phyloP scores from a whole-genome alignment of 169 alveolate genomes.

The Perkinsus olseni region DNA sequence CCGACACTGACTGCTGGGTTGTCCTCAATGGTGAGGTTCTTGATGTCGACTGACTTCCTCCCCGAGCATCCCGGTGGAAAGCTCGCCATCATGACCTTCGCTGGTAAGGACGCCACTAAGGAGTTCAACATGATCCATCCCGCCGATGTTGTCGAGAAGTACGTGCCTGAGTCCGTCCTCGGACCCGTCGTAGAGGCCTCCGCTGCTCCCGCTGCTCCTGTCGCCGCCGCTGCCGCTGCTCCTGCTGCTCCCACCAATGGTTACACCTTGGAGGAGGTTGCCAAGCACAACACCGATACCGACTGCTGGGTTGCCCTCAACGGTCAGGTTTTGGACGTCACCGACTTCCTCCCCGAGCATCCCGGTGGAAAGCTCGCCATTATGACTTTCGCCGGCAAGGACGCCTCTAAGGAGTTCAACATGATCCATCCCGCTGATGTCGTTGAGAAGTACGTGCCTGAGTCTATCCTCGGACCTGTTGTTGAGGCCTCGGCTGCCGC shows the following conservation, averaged over 20 bases:
- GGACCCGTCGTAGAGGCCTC: background rate
- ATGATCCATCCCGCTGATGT: conserved; percentile 35
- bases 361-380: conserved; percentile 24
- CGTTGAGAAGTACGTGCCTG: conserved; percentile 29
- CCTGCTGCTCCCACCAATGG: background rate
- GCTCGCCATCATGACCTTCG: conserved; percentile 39
- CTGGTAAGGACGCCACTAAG: conserved; percentile 43
- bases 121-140: conserved; percentile 33
- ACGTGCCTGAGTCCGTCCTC: conserved; percentile 17
- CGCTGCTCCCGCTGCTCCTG: background rate
- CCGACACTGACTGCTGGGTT: conserved; percentile 49
- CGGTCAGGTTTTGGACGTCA: conserved; percentile 44
- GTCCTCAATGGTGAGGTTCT: conserved; percentile 45
- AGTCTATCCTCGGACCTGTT: conserved; percentile 8
- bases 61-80: conserved; percentile 60
- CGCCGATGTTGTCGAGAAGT: conserved; percentile 30
- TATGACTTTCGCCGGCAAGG: background rate
- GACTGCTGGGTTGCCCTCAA: conserved; percentile 13
- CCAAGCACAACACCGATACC: background rate
- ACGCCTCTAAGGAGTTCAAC: conserved; percentile 31
- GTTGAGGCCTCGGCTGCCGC: background rate
- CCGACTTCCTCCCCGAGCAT: conserved; percentile 48
- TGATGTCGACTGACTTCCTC: conserved; percentile 47
- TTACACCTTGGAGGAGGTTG: background rate
- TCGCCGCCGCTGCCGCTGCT: background rate